Evolutionary conservation across 2,329 filamentous ascomycete species (phyloP).

Genomic region (Phyllosticta capitalensis): DNA sequence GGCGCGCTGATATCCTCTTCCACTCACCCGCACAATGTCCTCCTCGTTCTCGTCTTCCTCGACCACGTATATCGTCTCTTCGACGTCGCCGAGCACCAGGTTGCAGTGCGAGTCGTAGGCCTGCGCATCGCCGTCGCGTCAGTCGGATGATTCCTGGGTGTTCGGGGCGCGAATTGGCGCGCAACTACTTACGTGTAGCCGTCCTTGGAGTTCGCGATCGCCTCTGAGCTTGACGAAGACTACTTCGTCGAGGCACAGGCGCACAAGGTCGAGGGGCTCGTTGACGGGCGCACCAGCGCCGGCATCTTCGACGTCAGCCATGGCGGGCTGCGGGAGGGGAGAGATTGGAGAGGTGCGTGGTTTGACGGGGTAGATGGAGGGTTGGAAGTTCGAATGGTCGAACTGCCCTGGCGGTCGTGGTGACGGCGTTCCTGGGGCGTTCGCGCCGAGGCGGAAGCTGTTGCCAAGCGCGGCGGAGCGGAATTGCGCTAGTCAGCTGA

Average conservation of each 20-base stretch:
- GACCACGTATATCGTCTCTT: constrained; percentile 91
- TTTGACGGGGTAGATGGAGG: background rate
- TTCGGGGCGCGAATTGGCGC: background rate
- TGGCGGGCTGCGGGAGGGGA: constrained; percentile 30
- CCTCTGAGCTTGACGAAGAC: constrained; percentile 96
- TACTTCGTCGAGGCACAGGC: constrained; percentile 85
- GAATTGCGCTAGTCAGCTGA: no score
- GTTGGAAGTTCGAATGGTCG: background rate
- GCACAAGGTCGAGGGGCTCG: constrained; percentile 92
- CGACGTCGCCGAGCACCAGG: constrained; percentile 86
- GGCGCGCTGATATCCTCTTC: background rate
- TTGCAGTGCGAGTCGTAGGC: constrained; percentile 99
- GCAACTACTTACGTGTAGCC: constrained; percentile 62
- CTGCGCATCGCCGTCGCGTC: constrained; percentile 38
- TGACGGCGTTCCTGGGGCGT: constrained; percentile 5
- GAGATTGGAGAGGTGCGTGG: background rate
- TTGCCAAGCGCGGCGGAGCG: background rate
- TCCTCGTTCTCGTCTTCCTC: constrained; percentile 79
- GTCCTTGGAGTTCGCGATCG: constrained; percentile 88
- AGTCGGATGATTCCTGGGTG: background rate
- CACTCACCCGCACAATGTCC: constrained; percentile 27
- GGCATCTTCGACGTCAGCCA: constrained; percentile 78
- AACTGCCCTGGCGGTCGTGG: background rate
- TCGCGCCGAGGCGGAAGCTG: background rate
- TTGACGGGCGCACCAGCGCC: constrained; percentile 52